Base-by-base conservation (phyloP, 2,329 filamentous ascomycete genomes). In the Neopestalotiopsis clavispora region DNA sequence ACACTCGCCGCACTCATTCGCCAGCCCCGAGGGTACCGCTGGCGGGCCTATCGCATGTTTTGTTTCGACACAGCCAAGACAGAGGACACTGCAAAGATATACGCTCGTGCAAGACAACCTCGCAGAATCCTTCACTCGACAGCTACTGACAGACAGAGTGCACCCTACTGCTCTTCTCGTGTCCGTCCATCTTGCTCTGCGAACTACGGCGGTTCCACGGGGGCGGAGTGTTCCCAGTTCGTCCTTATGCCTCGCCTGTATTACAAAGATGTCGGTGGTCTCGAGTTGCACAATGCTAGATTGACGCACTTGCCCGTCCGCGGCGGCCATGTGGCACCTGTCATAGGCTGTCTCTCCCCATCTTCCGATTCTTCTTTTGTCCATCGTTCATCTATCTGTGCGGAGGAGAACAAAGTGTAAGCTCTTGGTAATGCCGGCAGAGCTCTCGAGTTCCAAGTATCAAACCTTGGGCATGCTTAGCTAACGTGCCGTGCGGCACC, bases 201-300 rank as follows among this genome's bases (percentile, higher is more conserved):
- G 9, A 23, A 10, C 17, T 56, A 56, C 9, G 49, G 13, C 17
- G 10, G 49, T 56, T 38, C 34, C 34, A 38, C 34, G 10, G 34
- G 6, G 34, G 10, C 10, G 34, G 10, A 38, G 34, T 10, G 34
- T 6, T 38, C 34, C 23, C 34, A 38, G 34, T 38, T 38, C 34
- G 34, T 38, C 34, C n/a, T 30, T 9, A 58, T 65, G 40, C 45
- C 49, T 68, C 61, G 59, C 68, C 67, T 67, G 69, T 72, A 64
- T 64, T 64, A 72, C 69, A 68, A 5, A 71, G 65, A 71, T 69
- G 67, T 40, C 70, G 69, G 71, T 71, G 66, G 69, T 69, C 66
- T 65, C 45, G 61, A 65, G 63, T 67, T 42, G 66, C 64, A 69
- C 61, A 34, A 68, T 71, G 68, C 64, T 68, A 69, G 68, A 74